Evolutionary conservation across 2,329 filamentous ascomycete genomes (phyloP), one percentile per base, ranked within the genome.

Genomic region (Colletotrichum tamarilloi): DNA sequence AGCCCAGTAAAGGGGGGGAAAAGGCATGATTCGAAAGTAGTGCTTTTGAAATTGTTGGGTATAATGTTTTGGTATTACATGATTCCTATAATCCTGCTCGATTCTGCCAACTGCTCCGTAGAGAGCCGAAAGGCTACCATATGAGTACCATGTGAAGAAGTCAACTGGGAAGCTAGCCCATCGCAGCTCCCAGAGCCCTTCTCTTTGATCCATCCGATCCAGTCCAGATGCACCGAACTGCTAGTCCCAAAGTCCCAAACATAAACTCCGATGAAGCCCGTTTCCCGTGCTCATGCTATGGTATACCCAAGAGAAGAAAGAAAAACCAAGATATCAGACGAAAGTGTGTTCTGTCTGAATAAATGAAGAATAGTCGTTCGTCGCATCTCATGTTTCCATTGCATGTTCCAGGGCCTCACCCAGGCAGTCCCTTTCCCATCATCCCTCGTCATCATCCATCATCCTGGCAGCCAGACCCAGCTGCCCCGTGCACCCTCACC

Each of bases 101-200:
- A 57, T 62, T 49, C 55, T 30, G 53, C 55, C 55, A 58, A n/a
- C 35, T 65, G 24, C 53, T 68, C 64, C 46, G 46, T 62, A 49
- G 49, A 68, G 68, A 49, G 42, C n/a, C 5, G 14, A 19, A 35
- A 24, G 7, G 32, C 38, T 22, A 49, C 60, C 32, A 63, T 60
- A 55, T 24, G 56, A 65, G 57, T 30, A 56, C 59, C 30, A 19
- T 32, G 32, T 62, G 32, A 55, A 74, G 57, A 74, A 74, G 55
- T 60, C 66, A 72, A 74, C 67, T 58, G 70, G 78, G 77, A 57
- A 79, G 74, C 78, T 80, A 77, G 77, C 78, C 78, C 76, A 75
- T 79, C 68, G 38, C 69, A 77, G 76, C 79, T 79, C 76, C 78
- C 75, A 77, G 78, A 80, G 77, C 78, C 70, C 73, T 68, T 65